Base-by-base conservation (phyloP, 768 basidiomycete species). In the Coprinopsis cinerea region DNA sequence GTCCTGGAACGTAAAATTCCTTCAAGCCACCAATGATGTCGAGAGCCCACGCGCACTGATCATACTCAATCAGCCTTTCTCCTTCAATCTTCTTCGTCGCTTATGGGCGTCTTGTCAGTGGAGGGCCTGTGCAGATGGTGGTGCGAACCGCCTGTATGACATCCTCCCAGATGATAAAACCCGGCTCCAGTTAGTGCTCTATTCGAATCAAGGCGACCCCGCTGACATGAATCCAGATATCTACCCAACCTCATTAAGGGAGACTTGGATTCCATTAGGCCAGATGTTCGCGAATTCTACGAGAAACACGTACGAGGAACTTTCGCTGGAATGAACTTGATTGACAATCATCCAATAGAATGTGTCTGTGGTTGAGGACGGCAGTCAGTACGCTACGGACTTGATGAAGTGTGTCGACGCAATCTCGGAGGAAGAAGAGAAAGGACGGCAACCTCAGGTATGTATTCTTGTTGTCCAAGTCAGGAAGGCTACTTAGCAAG, bases 61-160 rank as follows among this genome's bases (percentile, higher is more conserved):
- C 57, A 83, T 99, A 57, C 76, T 97, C 48, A 97, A 99, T 64
- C 90, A 95, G 53, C 86, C 92, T 0, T 92, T 95, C 61, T 81
- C 82, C 20, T 55, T 65, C 2, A 56, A 68, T 9, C 74, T 96
- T 35, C 73, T 97, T 36, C 59, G 67, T 13, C 73, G 74, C 9
- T 64, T 93, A 7, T 96, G 81, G 77, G 60, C 62, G 13, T 62
- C 72, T 11, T 69, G 68, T 9, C 56, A 63, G 44, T 80, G 81
- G 77, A 73, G 67, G 32, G 76, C 74, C 47, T 95, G 91, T 61
- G 92, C 92, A 2, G 92, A 95, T 56, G 92, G 92, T 25, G 92
- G 92, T 22, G 88, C 87, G 6, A 95, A 95, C 64, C 76, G 88
- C 14, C 65, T 98, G 25, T 78, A 82, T 56, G 93, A 96, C 57